A percentile compares a stretch with the other conserved stretches of the same genome.
Conservation (phyloP, 176 grass and related monocot species). For the Oryza punctata region DNA sequence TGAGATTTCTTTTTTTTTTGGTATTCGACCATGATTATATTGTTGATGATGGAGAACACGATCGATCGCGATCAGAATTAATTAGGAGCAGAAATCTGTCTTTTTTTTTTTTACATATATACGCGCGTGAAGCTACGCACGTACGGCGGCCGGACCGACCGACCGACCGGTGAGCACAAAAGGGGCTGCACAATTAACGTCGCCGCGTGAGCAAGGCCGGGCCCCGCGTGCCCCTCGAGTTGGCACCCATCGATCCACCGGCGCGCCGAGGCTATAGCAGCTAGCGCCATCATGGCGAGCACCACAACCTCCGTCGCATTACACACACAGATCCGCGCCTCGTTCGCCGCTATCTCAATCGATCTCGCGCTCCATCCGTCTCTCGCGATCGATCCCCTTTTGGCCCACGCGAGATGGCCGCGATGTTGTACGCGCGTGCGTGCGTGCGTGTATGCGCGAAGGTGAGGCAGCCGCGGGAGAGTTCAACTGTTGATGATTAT, state of each 20-base stretch:
- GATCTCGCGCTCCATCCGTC: not conserved
- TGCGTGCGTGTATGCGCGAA: not conserved
- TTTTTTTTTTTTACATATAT: too few relatives aligned
- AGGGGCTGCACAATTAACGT: not conserved
- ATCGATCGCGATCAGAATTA: not conserved
- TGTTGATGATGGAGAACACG: not conserved
- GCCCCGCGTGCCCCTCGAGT: not conserved
- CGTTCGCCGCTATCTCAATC: not conserved
- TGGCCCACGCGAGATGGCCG: conserved; percentile 34
- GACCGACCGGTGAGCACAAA: not conserved
- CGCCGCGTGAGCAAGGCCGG: not conserved
- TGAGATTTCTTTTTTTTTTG: too few relatives aligned
- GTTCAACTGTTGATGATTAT: conserved; percentile 30
- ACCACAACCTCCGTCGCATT: conserved; percentile 38
- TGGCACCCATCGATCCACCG: conserved; percentile 6
- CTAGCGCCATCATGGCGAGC: conserved; percentile 45
- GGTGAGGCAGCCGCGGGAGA: not conserved
- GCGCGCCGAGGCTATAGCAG: not conserved
- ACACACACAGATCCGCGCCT: not conserved
- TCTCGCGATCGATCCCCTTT: not conserved
- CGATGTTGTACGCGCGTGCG: not conserved
- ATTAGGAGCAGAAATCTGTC: not conserved
- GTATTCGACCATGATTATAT: too few relatives aligned
- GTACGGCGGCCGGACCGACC: not conserved
- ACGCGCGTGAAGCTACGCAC: not conserved